A percentile compares a stretch with the other conserved stretches of the same genome.
Conservation (phyloP, 2,329 filamentous ascomycete genomes). For the Neurospora sp. region DNA sequence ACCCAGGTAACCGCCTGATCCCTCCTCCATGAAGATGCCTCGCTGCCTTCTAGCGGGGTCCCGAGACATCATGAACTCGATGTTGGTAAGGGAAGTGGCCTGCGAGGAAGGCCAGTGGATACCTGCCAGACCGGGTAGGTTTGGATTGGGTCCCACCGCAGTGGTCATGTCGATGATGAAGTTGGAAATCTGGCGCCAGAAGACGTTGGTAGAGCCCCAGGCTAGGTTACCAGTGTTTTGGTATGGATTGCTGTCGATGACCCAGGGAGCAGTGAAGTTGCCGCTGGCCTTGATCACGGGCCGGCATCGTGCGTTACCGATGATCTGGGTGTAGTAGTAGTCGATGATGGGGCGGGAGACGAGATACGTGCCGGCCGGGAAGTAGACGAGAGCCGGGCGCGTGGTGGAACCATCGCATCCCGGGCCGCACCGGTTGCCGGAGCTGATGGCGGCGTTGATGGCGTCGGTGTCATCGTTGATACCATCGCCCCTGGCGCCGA, state of each 20-base stretch:
- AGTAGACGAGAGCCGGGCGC: constrained; percentile 23
- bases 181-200: constrained; percentile 49
- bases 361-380: constrained; percentile 49
- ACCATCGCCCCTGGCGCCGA: constrained; percentile 18
- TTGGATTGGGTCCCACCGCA: constrained; percentile 5
- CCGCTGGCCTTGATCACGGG: constrained; percentile 43
- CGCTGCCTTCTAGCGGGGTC: constrained; percentile 37
- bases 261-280: constrained; percentile 32
- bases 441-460: constrained; percentile 19
- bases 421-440: constrained; percentile 15
- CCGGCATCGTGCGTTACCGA: constrained; percentile 54
- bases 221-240: constrained; percentile 25
- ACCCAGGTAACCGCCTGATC: constrained; percentile 56
- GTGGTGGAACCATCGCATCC: constrained; percentile 18
- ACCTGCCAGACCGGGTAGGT: constrained; percentile 27
- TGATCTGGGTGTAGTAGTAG: constrained; percentile 69
- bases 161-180: constrained; percentile 44
- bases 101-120: constrained; percentile 63
- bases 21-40: constrained; percentile 51
- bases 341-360: constrained; percentile 60
- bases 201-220: constrained; percentile 47
- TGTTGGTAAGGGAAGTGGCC: constrained; percentile 47
- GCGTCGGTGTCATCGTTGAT: constrained; percentile 17
- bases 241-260: constrained; percentile 39
- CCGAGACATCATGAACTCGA: constrained; percentile 40